phyloP scores from a whole-genome alignment of 2,329 filamentous ascomycete genomes.

The Microsporum audouinii region DNA sequence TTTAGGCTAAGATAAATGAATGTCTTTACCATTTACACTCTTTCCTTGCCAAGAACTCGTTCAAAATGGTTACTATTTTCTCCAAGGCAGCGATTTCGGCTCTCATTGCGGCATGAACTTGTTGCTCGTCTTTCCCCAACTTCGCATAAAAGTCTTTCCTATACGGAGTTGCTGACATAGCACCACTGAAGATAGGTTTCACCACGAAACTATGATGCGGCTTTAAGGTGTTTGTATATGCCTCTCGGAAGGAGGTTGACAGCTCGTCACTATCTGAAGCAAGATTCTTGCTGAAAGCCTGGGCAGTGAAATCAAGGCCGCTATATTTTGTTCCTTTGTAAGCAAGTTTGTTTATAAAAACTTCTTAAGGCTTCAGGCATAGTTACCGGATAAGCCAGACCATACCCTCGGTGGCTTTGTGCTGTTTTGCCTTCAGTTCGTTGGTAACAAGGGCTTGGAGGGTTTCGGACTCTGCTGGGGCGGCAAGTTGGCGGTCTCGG shows the following conservation, averaged over 20 bases:
- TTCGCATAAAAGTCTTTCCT: constrained; percentile 87
- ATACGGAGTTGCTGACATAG: constrained; percentile 89
- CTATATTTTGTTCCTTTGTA: constrained; percentile 35
- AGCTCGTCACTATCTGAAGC: constrained; percentile 59
- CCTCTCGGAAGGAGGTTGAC: constrained; percentile 69
- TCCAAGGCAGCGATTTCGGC: constrained; percentile 68
- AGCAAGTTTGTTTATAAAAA: neutral
- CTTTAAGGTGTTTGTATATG: constrained; percentile 81
- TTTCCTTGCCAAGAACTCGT: constrained; percentile 47
- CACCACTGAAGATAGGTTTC: constrained; percentile 84
- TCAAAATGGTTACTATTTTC: constrained; percentile 65
- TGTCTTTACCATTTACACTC: constrained; percentile 33
- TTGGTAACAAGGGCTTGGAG: constrained; percentile 76
- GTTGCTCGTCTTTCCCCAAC: constrained; percentile 45
- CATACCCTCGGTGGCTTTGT: constrained; percentile 76
- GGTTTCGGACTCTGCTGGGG: constrained; percentile 66
- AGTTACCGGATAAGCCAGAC: constrained; percentile 78
- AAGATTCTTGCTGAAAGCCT: constrained; percentile 69
- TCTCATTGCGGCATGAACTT: constrained; percentile 54
- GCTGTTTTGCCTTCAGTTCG: constrained; percentile 82
- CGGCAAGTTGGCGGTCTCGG: constrained; percentile 65
- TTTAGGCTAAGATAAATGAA: neutral
- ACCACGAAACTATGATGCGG: constrained; percentile 80
- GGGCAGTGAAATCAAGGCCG: constrained; percentile 85
- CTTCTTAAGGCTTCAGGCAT: neutral